These are phyloP conservation scores for Candida insectorum DNA, from an alignment of 805 yeast genomes.

Conservation along the genomic window DNA sequence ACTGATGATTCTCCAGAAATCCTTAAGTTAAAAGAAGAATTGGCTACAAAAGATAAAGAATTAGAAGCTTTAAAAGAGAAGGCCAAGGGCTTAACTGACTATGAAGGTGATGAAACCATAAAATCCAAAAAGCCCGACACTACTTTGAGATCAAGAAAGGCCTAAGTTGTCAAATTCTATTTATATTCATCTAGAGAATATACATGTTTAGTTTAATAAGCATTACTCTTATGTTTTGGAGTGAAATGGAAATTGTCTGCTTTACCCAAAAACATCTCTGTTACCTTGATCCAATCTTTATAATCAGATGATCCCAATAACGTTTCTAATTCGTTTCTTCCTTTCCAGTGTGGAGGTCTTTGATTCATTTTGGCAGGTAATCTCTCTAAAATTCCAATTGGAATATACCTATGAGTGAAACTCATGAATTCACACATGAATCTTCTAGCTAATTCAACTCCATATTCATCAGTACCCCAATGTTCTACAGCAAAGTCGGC, in stretches of 20 bases:
- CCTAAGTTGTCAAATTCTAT: slow-evolving; percentile 2
- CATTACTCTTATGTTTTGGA: slow-evolving; percentile 94
- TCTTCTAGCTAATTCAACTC: slow-evolving; percentile 82
- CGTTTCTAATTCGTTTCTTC: slow-evolving; percentile 90
- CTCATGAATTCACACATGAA: slow-evolving; percentile 92
- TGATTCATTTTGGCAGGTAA: slow-evolving; percentile 87
- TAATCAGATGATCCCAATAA: slow-evolving; percentile 80
- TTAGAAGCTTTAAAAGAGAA: slow-evolving; percentile 69
- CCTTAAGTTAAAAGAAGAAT: slow-evolving; percentile 40
- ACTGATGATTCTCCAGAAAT: slow-evolving; percentile 38
- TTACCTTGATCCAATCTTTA: slow-evolving; percentile 92
- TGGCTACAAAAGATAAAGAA: slow-evolving; percentile 59
- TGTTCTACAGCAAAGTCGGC: slow-evolving; percentile 84
- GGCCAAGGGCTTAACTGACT: slow-evolving; percentile 66
- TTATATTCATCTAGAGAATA: background rate
- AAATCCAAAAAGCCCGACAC: slow-evolving; percentile 6
- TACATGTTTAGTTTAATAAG: slow-evolving; percentile 41
- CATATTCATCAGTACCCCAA: slow-evolving; percentile 98
- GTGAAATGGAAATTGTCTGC: slow-evolving; percentile 71
- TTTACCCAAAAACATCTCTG: slow-evolving; percentile 93
- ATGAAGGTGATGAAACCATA: slow-evolving; percentile 22
- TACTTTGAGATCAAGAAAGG: slow-evolving; percentile 14
- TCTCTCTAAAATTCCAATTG: slow-evolving; percentile 87
- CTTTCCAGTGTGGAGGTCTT: slow-evolving; percentile 91
- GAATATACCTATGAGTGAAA: slow-evolving; percentile 91